Conservation (phyloP, 768 basidiomycete genomes). For the Cantharellus cinnabarinus region DNA sequence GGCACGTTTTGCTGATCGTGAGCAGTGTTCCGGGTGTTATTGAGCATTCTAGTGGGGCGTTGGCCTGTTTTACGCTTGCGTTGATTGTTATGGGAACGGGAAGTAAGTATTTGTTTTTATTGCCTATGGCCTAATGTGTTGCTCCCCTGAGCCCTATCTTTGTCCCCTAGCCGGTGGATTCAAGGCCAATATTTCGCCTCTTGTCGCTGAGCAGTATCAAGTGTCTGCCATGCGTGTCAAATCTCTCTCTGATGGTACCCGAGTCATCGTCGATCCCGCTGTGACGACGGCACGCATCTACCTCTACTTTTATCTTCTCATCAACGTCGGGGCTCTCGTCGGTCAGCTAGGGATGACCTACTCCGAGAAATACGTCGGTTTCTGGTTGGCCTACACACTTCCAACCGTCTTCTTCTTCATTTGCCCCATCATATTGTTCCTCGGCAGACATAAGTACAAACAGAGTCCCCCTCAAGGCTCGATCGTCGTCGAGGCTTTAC, state of each 20-base stretch:
- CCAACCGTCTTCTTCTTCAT: conserved; percentile 5
- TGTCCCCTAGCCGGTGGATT: conserved; percentile 6
- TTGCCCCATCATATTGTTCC: conserved; percentile 33
- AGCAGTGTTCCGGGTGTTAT: conserved; percentile 13
- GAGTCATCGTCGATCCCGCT: conserved; percentile 17
- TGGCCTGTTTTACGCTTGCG: conserved; percentile 14
- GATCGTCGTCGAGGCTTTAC: conserved; percentile 25
- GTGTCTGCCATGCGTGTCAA: conserved; percentile 5
- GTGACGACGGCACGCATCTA: conserved; percentile 10
- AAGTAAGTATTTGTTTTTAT: background rate
- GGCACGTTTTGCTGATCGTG: conserved; percentile 11
- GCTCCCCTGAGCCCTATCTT: no score
- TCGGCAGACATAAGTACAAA: conserved; percentile 34
- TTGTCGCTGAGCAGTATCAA: conserved; percentile 17
- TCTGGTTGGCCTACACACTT: conserved; percentile 16
- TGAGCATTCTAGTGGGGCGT: conserved; percentile 9
- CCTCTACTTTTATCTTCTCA: conserved; percentile 10
- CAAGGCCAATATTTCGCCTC: conserved; percentile 16
- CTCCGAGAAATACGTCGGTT: conserved; percentile 14
- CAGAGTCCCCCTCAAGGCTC: conserved; percentile 45
- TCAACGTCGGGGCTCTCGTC: conserved; percentile 16
- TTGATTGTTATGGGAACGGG: conserved; percentile 15
- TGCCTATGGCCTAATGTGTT: no score
- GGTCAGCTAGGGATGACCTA: conserved; percentile 15
- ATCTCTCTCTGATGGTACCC: conserved; percentile 10